Base-by-base conservation (phyloP, 768 basidiomycete species). In the Leccinum rimulosum region DNA sequence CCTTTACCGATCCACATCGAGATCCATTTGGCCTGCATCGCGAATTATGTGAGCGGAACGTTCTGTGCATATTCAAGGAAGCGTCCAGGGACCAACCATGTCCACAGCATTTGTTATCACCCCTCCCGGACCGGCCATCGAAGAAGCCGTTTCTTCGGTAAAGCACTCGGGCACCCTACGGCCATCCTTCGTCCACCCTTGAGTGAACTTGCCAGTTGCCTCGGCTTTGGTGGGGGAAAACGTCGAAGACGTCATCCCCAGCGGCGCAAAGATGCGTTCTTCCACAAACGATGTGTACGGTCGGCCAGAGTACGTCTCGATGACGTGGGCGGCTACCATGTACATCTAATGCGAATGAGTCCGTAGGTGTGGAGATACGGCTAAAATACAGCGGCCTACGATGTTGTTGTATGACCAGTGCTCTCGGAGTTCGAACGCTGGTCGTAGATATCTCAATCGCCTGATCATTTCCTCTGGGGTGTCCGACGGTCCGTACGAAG, bases 21-120 rank as follows among this genome's bases (percentile, higher is more conserved):
- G 3, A 76, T 58, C 82, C 82, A 82, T 49, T 73, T 69, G 19
- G 68, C 63, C 80, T 82, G 61, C 9, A 38, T 38, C 33, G 17
- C 8, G 7, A 33, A 10, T 17, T 4, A 4, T 2, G 5, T 22
- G 5, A 45, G 53, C 31, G 9, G 10, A 28, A 28, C 6, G 6
- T 3, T 3, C 6, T 12, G 0, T 3, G 30, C 10, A 31, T 36
- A 47, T 10, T 4, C 14, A 38, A 38, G 30, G 9, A 9, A 27
- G 25, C 0, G 11, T 8, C 30, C 2, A 30, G 12, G 19, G 14
- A 62, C 76, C 9, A 28, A 77, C 81, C 75, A 82, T 71, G 38
- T 82, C 80, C n/a, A 73, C 57, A 0, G 70, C 73, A 27, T 61
- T 79, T 33, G 80, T 77, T 30, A 80, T 77, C 15, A 82, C 43